Conservation (phyloP, 2,329 filamentous ascomycete genomes). For the Alternaria infectoria region DNA sequence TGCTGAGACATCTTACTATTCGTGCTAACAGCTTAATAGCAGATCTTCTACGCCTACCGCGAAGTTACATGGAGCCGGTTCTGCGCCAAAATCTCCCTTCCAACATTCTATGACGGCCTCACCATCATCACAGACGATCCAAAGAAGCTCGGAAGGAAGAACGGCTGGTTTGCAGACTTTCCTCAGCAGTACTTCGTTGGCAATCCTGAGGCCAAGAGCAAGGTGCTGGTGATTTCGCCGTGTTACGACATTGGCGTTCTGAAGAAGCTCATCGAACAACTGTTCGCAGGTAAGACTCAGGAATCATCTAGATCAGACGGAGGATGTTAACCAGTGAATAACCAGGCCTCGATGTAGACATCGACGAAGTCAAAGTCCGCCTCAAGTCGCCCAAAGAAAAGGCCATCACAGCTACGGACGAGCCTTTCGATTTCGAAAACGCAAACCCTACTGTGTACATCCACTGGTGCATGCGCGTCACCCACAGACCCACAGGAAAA, state of each 20-base stretch:
- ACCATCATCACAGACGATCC: background rate
- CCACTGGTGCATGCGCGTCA: constrained; percentile 8
- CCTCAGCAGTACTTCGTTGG: background rate
- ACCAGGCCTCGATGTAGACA: constrained; percentile 3
- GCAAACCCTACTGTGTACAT: background rate
- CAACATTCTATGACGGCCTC: background rate
- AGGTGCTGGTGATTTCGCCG: background rate
- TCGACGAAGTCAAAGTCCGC: constrained; percentile 8
- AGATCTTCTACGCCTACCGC: background rate
- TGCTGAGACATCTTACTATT: too few relatives aligned
- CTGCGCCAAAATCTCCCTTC: background rate
- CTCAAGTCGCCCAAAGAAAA: background rate
- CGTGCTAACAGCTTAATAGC: too few relatives aligned
- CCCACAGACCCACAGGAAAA: background rate
- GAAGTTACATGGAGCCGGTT: background rate
- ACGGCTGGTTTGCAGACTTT: constrained; percentile 7
- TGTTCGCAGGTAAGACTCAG: constrained; percentile 1
- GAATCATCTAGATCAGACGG: background rate
- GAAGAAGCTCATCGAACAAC: background rate
- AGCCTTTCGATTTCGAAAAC: background rate
- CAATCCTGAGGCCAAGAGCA: background rate
- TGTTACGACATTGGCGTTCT: constrained; percentile 6
- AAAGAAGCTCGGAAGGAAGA: background rate
- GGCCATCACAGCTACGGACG: background rate
- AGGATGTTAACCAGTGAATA: background rate